Base-by-base conservation (phyloP, 2,329 filamentous ascomycete genomes). In the Colletotrichum orchidophilum region DNA sequence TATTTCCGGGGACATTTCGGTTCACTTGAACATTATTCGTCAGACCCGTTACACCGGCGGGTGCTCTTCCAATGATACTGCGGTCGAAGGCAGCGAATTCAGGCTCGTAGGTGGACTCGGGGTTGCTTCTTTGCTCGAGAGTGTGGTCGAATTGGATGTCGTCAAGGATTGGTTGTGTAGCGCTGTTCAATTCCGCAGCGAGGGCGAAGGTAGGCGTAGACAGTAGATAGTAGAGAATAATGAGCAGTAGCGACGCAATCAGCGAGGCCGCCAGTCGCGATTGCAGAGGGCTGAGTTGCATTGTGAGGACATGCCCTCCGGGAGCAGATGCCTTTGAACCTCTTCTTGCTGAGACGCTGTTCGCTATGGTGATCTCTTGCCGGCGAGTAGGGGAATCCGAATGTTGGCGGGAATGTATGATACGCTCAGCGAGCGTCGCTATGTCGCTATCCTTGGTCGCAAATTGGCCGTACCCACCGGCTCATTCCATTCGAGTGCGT, bases 191-290 rank as follows among this genome's bases (percentile, higher is more conserved):
- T 66, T 94, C 90, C 63, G 86, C 83, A 11, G 92, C 92, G 75
- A 92, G 86, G 55, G 90, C 92, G 74, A 91, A 87, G 63, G 85
- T 84, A 21, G 88, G 87, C 54, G 86, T 86, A 68, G 87, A 87
- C 46, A 93, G 84, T 29, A 88, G 80, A 68, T 92, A 82, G 78
- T 90, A 92, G 52, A 94, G 79, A 49, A 89, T 77, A 39, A 92
- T 76, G 35, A 93, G 80, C 61, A 92, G 78, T 33, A 89, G 81
- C 35, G 90, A 88, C 64, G 90, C 89, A 76, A 88, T 84, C 63
- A 92, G 79, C 68, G 91, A 93, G 76, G 91, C 90, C 78, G 88
- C 88, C 77, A 94, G 88, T 78, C 92, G 91, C 82, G 91, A 92
- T 84, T 93, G 93, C 75, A 93, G 84, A 77, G 88, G 90, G 79